Evolutionary conservation across 306 rosid genomes (phyloP), one percentile per base, ranked within the genome.

Genomic region (barrel medic (Medicago truncatula)): DNA sequence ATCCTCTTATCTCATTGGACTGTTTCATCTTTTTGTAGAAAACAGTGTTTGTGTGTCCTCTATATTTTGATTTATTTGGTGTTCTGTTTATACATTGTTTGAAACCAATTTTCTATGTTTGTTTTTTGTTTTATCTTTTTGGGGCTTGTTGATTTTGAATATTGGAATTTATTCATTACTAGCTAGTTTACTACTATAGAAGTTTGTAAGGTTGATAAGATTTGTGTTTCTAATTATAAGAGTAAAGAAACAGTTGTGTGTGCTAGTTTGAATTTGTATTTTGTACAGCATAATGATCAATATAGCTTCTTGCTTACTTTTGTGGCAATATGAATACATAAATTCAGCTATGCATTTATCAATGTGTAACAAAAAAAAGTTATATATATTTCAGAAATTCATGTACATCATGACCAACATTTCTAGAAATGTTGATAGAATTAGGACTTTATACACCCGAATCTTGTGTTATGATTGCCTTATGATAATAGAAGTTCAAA

Each of bases 1-100:
- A 92, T 77, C 97, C 96, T 52, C 86, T 90, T 66, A 90, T 94
- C 69, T 82, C 95, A 73, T 84, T 94, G 86, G 97, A 94, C 75
- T 94, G 97, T 71, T 94, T 94, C 77, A 94, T 94, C 79, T 91
- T 94, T 83, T 59, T 91, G 65, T 94, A 91, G 90, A 74, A 39
- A 52, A 4, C 7, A 40, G 47, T 57, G 71, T 64, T 47, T 57
- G 69, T 64, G 52, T 68, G 14, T 10, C 12, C 28, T 67, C 39
- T 73, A 17, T 46, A 38, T 38, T 15, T 60, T 65, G 3, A 18
- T 63, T 9, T 49, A 20, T 28, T 74, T 76, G 23, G 74, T 81
- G 38, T 34, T 31, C 2, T 10, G 70, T 49, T 3, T 44, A 67
- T 77, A 71, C 11, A 72, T 58, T 16, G 54, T 59, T 64, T 4